Percentiles rank a stretch among this genome's conserved stretches.
Evolutionary conservation across 2,329 filamentous ascomycete species (phyloP).

Genomic region (Fusarium sp.): DNA sequence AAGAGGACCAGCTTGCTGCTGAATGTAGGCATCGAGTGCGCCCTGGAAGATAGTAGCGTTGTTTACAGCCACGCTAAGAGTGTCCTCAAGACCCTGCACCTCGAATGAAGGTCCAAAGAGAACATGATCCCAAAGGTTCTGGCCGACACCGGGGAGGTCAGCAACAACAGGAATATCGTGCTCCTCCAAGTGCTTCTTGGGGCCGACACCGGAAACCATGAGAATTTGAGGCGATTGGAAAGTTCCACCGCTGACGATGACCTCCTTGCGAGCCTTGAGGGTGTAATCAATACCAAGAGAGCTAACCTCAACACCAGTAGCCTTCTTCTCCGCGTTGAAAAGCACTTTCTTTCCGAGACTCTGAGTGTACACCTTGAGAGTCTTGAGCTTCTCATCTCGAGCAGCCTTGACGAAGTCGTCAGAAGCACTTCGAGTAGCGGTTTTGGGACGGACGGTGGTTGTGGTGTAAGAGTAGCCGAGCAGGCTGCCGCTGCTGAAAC

Average conservation of each 20-base stretch:
- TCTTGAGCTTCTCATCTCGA: slow-evolving; percentile 41
- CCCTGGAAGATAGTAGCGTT: slow-evolving; percentile 23
- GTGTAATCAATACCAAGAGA: slow-evolving; percentile 25
- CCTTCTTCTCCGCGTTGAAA: slow-evolving; percentile 54
- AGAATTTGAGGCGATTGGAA: slow-evolving; percentile 37
- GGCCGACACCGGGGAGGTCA: slow-evolving; percentile 31
- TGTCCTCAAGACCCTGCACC: slow-evolving; percentile 35
- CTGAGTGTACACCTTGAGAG: slow-evolving; percentile 53
- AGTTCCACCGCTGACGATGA: slow-evolving; percentile 29
- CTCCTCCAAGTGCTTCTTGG: slow-evolving; percentile 1
- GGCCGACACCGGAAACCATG: slow-evolving; percentile 40
- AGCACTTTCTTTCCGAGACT: slow-evolving; percentile 59
- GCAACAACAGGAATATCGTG: slow-evolving; percentile 28
- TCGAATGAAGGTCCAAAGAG: slow-evolving; percentile 36
- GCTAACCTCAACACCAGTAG: slow-evolving; percentile 51
- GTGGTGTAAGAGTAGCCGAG: slow-evolving; percentile 42
- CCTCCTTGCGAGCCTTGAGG: slow-evolving; percentile 32
- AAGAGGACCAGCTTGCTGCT: slow-evolving; percentile 30
- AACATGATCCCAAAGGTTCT: slow-evolving; percentile 38
- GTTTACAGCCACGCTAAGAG: slow-evolving; percentile 37
- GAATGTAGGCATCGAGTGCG: slow-evolving; percentile 26
- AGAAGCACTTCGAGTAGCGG: slow-evolving; percentile 42
- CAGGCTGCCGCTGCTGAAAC: slow-evolving; percentile 38
- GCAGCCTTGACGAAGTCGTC: slow-evolving; percentile 43
- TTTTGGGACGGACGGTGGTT: slow-evolving; percentile 32